Conservation (phyloP, 164 flowering plant species). For the grape (Vitis vinifera) region ASM3070453v1 NC_081813.1:2508501-2509000, state of each 20-base stretch:
- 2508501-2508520: too few relatives aligned
- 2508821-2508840: conserved; percentile 5
- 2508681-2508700: not conserved
- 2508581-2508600: too few relatives aligned
- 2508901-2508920: not conserved
- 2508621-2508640: too few relatives aligned
- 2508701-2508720: conserved; percentile 9
- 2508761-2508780: conserved; percentile 8
- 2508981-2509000: not conserved
- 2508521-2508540: too few relatives aligned
- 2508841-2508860: conserved; percentile 1
- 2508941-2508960: not conserved
- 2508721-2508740: not conserved
- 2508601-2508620: too few relatives aligned
- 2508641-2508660: too few relatives aligned
- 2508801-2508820: conserved; percentile 17
- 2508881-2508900: not conserved
- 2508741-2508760: too few relatives aligned
- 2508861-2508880: conserved; percentile 9
- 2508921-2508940: not conserved
- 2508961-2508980: too few relatives aligned
- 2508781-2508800: conserved; percentile 17
- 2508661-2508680: too few relatives aligned
- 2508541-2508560: too few relatives aligned
- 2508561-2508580: too few relatives aligned